Percentiles rank a stretch among this genome's conserved stretches.
Evolutionary conservation across 2,329 filamentous ascomycete species (phyloP).

Genomic region (Reticulascus tulasneorum): DNA sequence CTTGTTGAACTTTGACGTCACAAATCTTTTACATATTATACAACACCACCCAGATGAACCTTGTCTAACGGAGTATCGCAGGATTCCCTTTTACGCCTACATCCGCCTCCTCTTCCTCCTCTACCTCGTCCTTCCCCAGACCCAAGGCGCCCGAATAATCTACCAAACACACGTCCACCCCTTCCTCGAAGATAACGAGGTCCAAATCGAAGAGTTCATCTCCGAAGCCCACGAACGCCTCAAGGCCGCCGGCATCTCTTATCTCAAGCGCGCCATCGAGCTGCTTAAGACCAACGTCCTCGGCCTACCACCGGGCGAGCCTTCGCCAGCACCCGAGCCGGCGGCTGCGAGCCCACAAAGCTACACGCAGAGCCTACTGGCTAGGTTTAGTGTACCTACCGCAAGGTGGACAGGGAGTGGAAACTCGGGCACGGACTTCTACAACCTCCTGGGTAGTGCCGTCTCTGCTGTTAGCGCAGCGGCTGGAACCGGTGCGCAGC

Average conservation of each 20-base stretch:
- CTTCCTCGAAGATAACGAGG: constrained; percentile 82
- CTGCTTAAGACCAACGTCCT: constrained; percentile 71
- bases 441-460: constrained; percentile 70
- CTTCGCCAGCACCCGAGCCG: constrained; percentile 32
- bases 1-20: neutral
- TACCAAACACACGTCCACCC: constrained; percentile 86
- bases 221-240: constrained; percentile 74
- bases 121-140: constrained; percentile 95
- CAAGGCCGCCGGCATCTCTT: constrained; percentile 71
- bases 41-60: neutral
- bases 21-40: neutral
- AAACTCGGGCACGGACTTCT: constrained; percentile 61
- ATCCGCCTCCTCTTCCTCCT: constrained; percentile 81
- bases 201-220: constrained; percentile 87
- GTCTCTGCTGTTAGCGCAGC: constrained; percentile 57
- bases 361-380: constrained; percentile 80
- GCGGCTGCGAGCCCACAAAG: constrained; percentile 41
- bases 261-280: constrained; percentile 68
- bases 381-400: constrained; percentile 78
- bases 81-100: constrained; percentile 92
- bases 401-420: constrained; percentile 54
- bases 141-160: constrained; percentile 83
- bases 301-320: constrained; percentile 61
- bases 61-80: constrained; percentile 25
- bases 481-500: constrained; percentile 29